Base-by-base conservation (phyloP, 352 stramenopile genomes). In the Poterioochromonas sp. region DNA sequence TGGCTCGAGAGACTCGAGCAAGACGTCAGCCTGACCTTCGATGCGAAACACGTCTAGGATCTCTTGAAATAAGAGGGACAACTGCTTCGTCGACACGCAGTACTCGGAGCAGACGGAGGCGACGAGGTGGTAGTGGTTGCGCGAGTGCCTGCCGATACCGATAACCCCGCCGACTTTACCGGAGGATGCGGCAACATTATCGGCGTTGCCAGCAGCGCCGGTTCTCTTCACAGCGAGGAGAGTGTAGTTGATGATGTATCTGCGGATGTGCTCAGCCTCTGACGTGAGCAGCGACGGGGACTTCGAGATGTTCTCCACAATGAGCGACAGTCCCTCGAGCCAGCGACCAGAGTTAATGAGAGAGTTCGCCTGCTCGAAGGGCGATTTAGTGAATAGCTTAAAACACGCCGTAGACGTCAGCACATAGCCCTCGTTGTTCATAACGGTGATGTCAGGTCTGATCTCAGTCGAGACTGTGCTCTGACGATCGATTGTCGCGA, bases 1-100 rank as follows among this genome's bases (percentile, higher is more conserved):
- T 18, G 78, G 78, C 78, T 81, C 78, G 40, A 81, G 58, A 22
- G 80, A 44, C 26, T 76, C 54, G 68, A 81, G 68, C 54, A 81
- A 81, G 20, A 77, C 53, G n/a, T 37, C 58, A 8, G 71, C 40
- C 76, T 81, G 73, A 20, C 43, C 69, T 35, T 88, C 88, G 76
- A 93, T 91, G 0, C 86, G 88, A 70, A 94, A 94, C 11, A 90
- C 88, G 37, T 93, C 80, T 37, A 89, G 89, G 11, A 94, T 88
- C 53, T 93, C 93, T 69, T 93, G 89, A 87, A 94, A 94, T 0
- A 95, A 79, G 32, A 94, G 79, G 80, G 94, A 89, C 11, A 90
- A 87, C 3, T 92, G 87, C 29, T 89, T 87, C 63, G 93, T 90
- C 37, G 89, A 87, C 35, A 94, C 87, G 83, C 89, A 92, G 34